These are phyloP conservation scores for Geranium brycei DNA, from an alignment of 345 rosid species.

Conservation along the genomic window DNA sequence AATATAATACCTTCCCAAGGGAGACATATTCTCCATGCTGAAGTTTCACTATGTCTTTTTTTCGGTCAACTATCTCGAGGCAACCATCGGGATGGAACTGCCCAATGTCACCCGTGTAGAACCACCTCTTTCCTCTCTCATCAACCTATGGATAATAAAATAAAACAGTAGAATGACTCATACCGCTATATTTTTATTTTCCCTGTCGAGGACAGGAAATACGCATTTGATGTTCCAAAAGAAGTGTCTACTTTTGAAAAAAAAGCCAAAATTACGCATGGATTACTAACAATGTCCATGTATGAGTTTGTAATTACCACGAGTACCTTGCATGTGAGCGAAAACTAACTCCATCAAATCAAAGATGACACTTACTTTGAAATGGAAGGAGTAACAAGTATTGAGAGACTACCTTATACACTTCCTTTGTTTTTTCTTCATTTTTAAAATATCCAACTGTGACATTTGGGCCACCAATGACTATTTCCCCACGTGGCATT, in stretches of 20 bases:
- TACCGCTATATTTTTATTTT: neutral
- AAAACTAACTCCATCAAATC: too few species aligned
- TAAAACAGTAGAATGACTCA: neutral
- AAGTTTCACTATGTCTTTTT: conserved; percentile 93
- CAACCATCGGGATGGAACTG: conserved; percentile 88
- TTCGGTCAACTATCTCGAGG: conserved; percentile 93
- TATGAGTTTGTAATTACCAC: too few species aligned
- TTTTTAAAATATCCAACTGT: conserved; percentile 87
- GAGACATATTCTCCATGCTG: conserved; percentile 99
- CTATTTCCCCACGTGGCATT: conserved; percentile 94
- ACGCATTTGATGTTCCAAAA: too few species aligned
- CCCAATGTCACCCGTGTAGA: conserved; percentile 95
- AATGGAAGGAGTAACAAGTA: neutral
- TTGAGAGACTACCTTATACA: conserved; percentile 54
- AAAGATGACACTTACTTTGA: neutral
- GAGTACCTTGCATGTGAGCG: too few species aligned
- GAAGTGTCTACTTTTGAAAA: too few species aligned
- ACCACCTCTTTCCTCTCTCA: conserved; percentile 91
- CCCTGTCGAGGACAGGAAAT: too few species aligned
- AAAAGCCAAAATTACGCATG: too few species aligned
- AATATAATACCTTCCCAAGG: conserved; percentile 62
- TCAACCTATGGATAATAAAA: conserved; percentile 47
- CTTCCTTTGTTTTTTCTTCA: conserved; percentile 76
- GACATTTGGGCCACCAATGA: conserved; percentile 85
- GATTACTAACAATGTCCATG: too few species aligned